Evolutionary conservation across 2,329 filamentous ascomycete genomes (phyloP), one percentile per base, ranked within the genome.

Genomic region (Ophiostoma sp.): DNA sequence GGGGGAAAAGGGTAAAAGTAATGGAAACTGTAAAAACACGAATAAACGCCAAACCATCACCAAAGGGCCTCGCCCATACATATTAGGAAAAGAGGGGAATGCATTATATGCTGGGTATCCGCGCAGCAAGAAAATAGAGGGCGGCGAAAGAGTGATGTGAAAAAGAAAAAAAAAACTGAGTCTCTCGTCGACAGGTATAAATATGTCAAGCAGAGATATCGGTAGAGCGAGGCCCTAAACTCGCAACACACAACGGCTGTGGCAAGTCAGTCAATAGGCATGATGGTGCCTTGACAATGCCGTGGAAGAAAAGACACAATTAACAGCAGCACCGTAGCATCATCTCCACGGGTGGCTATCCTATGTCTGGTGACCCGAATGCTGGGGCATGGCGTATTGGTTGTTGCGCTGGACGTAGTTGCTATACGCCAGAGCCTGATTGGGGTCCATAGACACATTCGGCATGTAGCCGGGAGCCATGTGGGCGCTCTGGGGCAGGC

Each of bases 351-450:
- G 12, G 1, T 22, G 25, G 36, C 33, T 36, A 36, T 42, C 77
- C 74, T 79, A 94, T 83, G 92, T 91, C 83, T 93, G 92, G 82
- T 95, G 93, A 77, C 93, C 92, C 79, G 93, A 91, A 84, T 93
- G 93, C 79, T 94, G 92, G 73, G 92, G 92, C 90, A 97, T 93
- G 70, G 89, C 90, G 79, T 94, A 95, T 79, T 91, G 92, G 79
- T 89, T 90, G 77, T 88, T 87, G 80, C 89, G 89, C 82, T 90
- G 91, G 78, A 97, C 90, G 80, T 96, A 96, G 82, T 90, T 93
- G 80, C 94, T 92, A 81, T 97, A 97, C 45, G 92, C 91, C 79
- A 94, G 86, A 75, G 94, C 92, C 82, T 94, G 91, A 79, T 93
- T 91, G 78, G 92, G 90, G 78, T 93, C 93, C 81, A 89, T 89